Evolutionary conservation across 1,284 basidiomycete genomes (phyloP).

Genomic region (Fomes fomentarius): DNA sequence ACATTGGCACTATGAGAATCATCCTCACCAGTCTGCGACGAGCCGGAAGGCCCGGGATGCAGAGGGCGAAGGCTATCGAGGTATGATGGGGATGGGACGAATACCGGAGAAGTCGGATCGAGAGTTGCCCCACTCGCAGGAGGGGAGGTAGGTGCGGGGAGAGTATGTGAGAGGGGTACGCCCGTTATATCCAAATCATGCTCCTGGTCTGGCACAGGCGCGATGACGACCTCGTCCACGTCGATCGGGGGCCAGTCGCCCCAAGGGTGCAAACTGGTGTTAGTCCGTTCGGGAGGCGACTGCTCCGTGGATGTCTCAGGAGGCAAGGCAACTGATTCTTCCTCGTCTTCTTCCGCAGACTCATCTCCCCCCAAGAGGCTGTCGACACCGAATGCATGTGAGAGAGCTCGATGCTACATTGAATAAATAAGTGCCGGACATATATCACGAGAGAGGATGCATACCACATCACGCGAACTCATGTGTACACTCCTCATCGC

Average conservation of each 20-base stretch:
- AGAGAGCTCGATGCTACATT: constrained; percentile 1
- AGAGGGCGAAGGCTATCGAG: constrained; percentile 14
- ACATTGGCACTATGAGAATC: background rate
- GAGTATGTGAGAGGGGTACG: background rate
- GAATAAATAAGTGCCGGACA: background rate
- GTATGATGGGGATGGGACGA: constrained; percentile 19
- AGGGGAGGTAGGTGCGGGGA: background rate
- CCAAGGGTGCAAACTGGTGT: background rate
- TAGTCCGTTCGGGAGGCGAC: background rate
- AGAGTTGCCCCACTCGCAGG: background rate
- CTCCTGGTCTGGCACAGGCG: background rate
- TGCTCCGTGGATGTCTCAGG: background rate
- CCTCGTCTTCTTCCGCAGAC: constrained; percentile 5
- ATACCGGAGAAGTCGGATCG: constrained; percentile 12
- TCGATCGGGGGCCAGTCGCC: background rate
- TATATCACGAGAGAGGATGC: background rate
- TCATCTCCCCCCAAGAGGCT: constrained; percentile 7
- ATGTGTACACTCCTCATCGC: background rate
- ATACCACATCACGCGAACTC: constrained; percentile 6
- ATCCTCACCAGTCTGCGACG: background rate
- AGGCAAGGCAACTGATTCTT: background rate
- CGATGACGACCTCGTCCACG: background rate
- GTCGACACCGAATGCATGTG: background rate
- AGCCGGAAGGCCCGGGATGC: constrained; percentile 4
- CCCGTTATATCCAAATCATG: background rate